These are phyloP conservation scores for Bauhinia variegata DNA, from an alignment of 306 rosid genomes.

Conservation along the genomic window DNA sequence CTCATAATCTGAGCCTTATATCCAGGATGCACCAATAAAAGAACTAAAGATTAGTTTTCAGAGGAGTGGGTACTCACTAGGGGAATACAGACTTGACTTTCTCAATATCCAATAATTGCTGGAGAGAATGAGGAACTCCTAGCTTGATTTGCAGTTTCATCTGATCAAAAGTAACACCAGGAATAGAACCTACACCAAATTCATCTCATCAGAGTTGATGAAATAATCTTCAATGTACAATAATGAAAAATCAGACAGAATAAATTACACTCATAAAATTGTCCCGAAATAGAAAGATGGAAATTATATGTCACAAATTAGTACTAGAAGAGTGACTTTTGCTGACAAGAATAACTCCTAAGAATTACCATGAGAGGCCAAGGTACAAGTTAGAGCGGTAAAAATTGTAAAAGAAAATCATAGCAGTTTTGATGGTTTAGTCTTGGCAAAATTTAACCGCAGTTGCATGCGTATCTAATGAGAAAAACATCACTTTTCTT, in stretches of 20 bases:
- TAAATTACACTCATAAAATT: background rate
- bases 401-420: no score
- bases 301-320: constrained; percentile 23
- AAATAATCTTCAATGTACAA: constrained; percentile 29
- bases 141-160: constrained; percentile 92
- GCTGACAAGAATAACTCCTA: background rate
- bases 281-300: background rate
- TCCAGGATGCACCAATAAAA: background rate
- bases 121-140: constrained; percentile 89
- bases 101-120: constrained; percentile 69
- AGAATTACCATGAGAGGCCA: no score
- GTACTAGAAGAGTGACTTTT: constrained; percentile 7
- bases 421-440: no score
- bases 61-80: constrained; percentile 63
- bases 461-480: background rate
- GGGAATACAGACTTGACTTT: constrained; percentile 91
- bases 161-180: constrained; percentile 82
- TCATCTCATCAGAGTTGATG: constrained; percentile 27
- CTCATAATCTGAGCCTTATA: background rate
- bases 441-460: no score
- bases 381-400: no score
- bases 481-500: no score
- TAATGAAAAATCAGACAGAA: constrained; percentile 15
- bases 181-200: constrained; percentile 73
- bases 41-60: background rate